Conservation (phyloP, 2,329 filamentous ascomycete genomes). For the Rhynchosporium graminicola region DNA sequence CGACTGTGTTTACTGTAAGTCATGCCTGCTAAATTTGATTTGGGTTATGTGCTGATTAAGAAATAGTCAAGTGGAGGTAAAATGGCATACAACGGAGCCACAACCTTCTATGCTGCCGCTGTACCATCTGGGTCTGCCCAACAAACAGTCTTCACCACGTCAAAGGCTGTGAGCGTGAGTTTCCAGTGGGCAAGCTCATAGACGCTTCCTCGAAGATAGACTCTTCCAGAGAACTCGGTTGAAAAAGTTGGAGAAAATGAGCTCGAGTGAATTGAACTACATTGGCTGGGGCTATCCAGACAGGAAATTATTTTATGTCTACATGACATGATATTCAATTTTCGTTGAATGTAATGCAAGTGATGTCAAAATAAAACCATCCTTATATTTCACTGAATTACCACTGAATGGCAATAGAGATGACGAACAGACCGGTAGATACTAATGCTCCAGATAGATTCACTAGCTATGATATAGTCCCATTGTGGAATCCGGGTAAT, state of each 20-base stretch:
- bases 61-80: conserved; percentile 29
- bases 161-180: conserved; percentile 36
- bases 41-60: conserved; percentile 3
- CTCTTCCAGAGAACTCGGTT: not conserved
- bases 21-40: not conserved
- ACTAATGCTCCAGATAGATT: no score
- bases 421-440: no score
- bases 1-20: conserved; percentile 42
- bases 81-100: conserved; percentile 35
- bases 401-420: no score
- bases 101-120: conserved; percentile 40
- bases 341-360: no score
- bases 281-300: no score
- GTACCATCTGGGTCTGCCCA: conserved; percentile 40
- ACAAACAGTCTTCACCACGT: conserved; percentile 37
- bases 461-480: no score
- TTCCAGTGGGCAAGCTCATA: conserved; percentile 38
- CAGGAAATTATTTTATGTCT: no score
- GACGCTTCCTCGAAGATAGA: not conserved
- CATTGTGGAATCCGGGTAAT: no score
- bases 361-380: no score
- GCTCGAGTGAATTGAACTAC: no score
- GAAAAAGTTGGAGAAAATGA: not conserved
- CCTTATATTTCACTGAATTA: no score
- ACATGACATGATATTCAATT: no score